These are phyloP conservation scores for Podila epicladia DNA, from an alignment of 192 early-diverging fungal species.

Conservation along the genomic window DNA sequence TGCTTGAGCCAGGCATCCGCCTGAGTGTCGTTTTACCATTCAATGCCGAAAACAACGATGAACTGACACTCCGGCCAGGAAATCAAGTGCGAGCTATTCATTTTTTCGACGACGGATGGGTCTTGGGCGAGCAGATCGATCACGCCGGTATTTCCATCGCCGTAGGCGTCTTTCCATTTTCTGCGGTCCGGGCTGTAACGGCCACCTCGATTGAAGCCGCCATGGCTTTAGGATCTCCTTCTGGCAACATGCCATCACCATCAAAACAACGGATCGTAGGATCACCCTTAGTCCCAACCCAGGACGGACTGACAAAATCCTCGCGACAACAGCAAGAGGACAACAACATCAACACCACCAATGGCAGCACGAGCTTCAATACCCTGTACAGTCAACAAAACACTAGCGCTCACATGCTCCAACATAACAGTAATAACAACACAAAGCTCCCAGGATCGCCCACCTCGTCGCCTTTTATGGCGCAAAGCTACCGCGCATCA, in stretches of 20 bases:
- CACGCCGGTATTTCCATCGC: constrained; percentile 23
- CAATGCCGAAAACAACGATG: constrained; percentile 26
- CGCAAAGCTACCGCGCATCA: constrained; percentile 32
- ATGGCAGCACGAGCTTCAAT: constrained; percentile 30
- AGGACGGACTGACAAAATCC: constrained; percentile 26
- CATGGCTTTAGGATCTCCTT: neutral
- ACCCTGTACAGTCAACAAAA: constrained; percentile 48
- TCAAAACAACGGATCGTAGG: constrained; percentile 32
- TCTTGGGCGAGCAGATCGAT: constrained; percentile 48
- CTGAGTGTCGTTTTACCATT: constrained; percentile 33
- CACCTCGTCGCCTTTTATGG: constrained; percentile 16
- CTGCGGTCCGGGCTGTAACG: constrained; percentile 24
- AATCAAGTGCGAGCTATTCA: constrained; percentile 43
- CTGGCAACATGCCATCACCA: constrained; percentile 18
- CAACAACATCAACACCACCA: constrained; percentile 9
- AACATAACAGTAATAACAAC: constrained; percentile 20
- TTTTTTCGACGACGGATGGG: constrained; percentile 47
- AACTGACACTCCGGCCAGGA: constrained; percentile 40
- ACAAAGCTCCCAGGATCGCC: constrained; percentile 42
- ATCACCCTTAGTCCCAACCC: constrained; percentile 29
- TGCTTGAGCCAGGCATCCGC: constrained; percentile 28
- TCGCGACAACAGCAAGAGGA: constrained; percentile 1
- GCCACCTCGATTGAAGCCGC: constrained; percentile 13
- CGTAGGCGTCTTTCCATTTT: constrained; percentile 28
- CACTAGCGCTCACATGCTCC: constrained; percentile 37